These are phyloP conservation scores for Hypoxylon sp. DNA, from an alignment of 2,329 filamentous ascomycete species.

Conservation along the genomic window DNA sequence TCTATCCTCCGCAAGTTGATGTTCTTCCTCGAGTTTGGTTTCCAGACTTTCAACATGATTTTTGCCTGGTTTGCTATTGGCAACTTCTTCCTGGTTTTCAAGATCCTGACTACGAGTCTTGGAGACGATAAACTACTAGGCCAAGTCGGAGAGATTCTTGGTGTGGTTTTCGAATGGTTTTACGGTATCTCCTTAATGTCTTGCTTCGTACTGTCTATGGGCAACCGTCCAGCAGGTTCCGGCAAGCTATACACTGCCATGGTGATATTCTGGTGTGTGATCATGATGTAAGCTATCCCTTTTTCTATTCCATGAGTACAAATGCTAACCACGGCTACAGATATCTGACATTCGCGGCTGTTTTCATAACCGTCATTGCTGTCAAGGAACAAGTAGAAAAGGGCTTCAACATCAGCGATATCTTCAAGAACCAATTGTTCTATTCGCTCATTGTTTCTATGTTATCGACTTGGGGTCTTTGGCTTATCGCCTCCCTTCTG, in stretches of 20 bases:
- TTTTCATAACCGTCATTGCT: conserved; percentile 91
- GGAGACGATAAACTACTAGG: conserved; percentile 75
- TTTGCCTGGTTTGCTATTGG: conserved; percentile 99
- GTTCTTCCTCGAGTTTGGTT: conserved; percentile 91
- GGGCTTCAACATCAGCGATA: conserved; percentile 72
- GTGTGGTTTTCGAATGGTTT: conserved; percentile 93
- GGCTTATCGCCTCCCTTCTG: conserved; percentile 87
- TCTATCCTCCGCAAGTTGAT: conserved; percentile 85
- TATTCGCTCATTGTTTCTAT: conserved; percentile 93
- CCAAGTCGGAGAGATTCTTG: conserved; percentile 78
- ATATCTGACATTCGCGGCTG: conserved; percentile 91
- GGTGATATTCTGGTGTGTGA: conserved; percentile 97
- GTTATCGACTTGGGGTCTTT: conserved; percentile 90
- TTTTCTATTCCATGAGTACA: not conserved
- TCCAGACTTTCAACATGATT: conserved; percentile 95
- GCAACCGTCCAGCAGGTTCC: conserved; percentile 93
- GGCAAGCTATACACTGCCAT: conserved; percentile 95
- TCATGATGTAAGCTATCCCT: conserved; percentile 76
- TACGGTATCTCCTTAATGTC: conserved; percentile 92
- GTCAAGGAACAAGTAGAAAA: conserved; percentile 76
- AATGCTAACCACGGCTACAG: conserved; percentile 52
- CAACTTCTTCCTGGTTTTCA: conserved; percentile 99
- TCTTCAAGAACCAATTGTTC: conserved; percentile 90
- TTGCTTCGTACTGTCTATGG: conserved; percentile 93
- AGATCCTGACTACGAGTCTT: conserved; percentile 90